Percentiles rank a stretch among this genome's conserved stretches.
Conservation (phyloP, 768 basidiomycete species). For the Porpolomopsis calyptriformis region DNA sequence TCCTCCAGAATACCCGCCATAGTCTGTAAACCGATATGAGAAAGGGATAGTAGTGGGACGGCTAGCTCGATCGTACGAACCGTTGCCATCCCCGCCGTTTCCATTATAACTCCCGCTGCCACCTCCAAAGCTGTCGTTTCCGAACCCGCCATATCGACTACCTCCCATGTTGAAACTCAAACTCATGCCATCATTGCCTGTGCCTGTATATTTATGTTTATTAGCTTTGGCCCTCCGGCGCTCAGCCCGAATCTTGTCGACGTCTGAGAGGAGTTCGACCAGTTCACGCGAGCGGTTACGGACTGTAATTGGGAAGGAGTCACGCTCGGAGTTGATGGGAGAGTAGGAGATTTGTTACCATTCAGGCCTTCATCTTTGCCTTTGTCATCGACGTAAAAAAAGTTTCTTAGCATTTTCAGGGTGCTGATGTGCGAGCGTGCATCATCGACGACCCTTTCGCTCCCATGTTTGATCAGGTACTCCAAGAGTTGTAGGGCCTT, state of each 20-base stretch:
- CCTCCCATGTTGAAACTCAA: conserved; percentile 43
- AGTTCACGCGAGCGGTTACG: conserved; percentile 90
- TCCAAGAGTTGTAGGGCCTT: conserved; percentile 89
- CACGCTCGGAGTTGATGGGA: not conserved
- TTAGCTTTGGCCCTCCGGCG: conserved; percentile 88
- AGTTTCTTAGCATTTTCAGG: conserved; percentile 93
- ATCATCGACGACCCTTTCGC: conserved; percentile 96
- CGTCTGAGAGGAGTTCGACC: conserved; percentile 82
- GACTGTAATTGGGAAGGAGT: conserved; percentile 38
- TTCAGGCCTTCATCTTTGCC: conserved; percentile 98
- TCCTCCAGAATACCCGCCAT: conserved; percentile 25
- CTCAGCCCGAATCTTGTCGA: conserved; percentile 82
- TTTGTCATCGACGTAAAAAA: conserved; percentile 98
- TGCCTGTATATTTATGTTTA: conserved; percentile 80
- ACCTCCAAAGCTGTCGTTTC: conserved; percentile 22
- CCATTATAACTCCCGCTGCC: conserved; percentile 34
- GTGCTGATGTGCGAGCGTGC: conserved; percentile 90
- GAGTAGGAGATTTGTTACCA: conserved; percentile 35
- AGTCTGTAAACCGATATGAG: conserved; percentile 16
- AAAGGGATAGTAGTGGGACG: conserved; percentile 2
- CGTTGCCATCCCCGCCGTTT: conserved; percentile 21
- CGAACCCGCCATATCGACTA: conserved; percentile 42
- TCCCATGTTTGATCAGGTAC: conserved; percentile 94
- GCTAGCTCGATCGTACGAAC: conserved; percentile 14
- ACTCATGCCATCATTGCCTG: conserved; percentile 70